Percentiles rank a stretch among this genome's conserved stretches.
Conservation (phyloP, 2,329 filamentous ascomycete genomes). For the Colletotrichum lupini region DNA sequence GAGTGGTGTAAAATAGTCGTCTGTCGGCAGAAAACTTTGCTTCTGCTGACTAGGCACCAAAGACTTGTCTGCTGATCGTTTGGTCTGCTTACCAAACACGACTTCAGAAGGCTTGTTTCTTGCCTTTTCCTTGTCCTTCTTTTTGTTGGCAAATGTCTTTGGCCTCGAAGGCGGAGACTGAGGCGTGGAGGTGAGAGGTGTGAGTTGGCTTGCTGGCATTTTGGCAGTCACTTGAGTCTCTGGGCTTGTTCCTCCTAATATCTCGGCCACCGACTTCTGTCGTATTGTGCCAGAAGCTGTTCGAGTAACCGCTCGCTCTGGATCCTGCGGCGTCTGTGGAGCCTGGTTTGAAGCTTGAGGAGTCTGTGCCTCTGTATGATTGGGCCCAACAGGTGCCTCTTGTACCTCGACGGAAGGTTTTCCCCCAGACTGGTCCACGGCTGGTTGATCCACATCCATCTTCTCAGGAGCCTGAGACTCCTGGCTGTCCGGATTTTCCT, state of each 20-base stretch:
- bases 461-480: slow-evolving; percentile 42
- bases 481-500: slow-evolving; percentile 50
- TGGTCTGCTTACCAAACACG: slow-evolving; percentile 77
- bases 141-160: slow-evolving; percentile 47
- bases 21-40: slow-evolving; percentile 57
- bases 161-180: slow-evolving; percentile 52
- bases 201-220: slow-evolving; percentile 48
- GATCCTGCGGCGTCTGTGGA: slow-evolving; percentile 40
- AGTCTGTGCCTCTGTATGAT: slow-evolving; percentile 26
- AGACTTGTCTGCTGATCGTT: slow-evolving; percentile 59
- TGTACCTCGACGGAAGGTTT: slow-evolving; percentile 12
- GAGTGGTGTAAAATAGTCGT: slow-evolving; percentile 73
- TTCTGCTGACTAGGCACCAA: slow-evolving; percentile 54
- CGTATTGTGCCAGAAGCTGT: slow-evolving; percentile 77
- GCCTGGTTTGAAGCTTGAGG: slow-evolving; percentile 29
- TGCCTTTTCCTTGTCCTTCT: slow-evolving; percentile 66
- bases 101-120: slow-evolving; percentile 79
- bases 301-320: slow-evolving; percentile 72
- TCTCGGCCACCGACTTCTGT: slow-evolving; percentile 79
- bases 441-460: slow-evolving; percentile 48
- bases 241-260: slow-evolving; percentile 65
- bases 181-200: slow-evolving; percentile 55
- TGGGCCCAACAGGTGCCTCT: neutral
- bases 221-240: slow-evolving; percentile 43
- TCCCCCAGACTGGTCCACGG: slow-evolving; percentile 35